Evolutionary conservation across 176 grass and related monocot species (phyloP).

Genomic region (Guadua angustifolia): DNA sequence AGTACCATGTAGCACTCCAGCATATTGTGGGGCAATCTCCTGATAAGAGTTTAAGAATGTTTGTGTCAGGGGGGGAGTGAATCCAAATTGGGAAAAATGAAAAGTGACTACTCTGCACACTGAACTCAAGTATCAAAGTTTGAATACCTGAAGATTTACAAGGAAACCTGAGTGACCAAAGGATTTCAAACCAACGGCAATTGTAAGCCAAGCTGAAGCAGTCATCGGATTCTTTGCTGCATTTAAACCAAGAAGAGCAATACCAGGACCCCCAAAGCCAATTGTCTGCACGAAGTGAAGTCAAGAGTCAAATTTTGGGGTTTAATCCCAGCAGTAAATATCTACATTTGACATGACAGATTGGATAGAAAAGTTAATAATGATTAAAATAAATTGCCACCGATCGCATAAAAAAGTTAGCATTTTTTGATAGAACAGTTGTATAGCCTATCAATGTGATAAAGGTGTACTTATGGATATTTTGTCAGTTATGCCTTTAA

Average conservation of each 20-base stretch:
- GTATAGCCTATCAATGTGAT: neutral
- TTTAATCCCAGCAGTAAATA: constrained; percentile 19
- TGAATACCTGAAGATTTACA: constrained; percentile 87
- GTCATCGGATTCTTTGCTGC: constrained; percentile 68
- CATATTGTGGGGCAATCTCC: constrained; percentile 94
- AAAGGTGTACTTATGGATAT: neutral
- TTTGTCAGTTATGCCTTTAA: constrained; percentile 2
- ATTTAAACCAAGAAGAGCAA: constrained; percentile 87
- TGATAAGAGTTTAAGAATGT: constrained; percentile 46
- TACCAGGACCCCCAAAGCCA: constrained; percentile 87
- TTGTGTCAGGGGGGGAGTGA: constrained; percentile 34
- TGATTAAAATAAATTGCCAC: neutral
- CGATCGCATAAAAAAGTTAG: constrained; percentile 12
- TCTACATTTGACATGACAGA: constrained; percentile 3
- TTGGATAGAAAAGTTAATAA: neutral
- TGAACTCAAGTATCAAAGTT: constrained; percentile 26
- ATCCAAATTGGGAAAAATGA: constrained; percentile 5
- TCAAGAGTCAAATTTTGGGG: constrained; percentile 9
- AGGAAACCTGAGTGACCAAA: constrained; percentile 98
- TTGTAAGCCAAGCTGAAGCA: constrained; percentile 90
- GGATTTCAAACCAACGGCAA: constrained; percentile 89
- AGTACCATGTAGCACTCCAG: constrained; percentile 89
- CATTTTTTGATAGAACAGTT: neutral
- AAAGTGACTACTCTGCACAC: neutral
- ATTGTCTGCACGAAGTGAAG: constrained; percentile 65